Conservation (phyloP, 2,329 filamentous ascomycete genomes). For the Dothideomycetes sp. region DNA sequence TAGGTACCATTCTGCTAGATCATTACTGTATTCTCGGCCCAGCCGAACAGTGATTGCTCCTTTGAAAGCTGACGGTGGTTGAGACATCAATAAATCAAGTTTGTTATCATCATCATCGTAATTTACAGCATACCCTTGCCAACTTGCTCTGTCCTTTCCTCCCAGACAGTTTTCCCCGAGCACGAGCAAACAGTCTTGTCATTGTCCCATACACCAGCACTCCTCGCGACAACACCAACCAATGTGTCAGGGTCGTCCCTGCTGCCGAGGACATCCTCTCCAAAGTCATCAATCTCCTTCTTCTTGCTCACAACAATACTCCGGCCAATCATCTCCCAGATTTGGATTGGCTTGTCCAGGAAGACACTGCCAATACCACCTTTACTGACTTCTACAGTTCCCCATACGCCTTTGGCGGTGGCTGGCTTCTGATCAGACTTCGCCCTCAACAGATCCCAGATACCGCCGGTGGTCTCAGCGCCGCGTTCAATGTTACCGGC, state of each 20-base stretch:
- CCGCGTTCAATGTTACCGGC: conserved; percentile 79
- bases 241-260: conserved; percentile 75
- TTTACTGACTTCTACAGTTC: conserved; percentile 62
- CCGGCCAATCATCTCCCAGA: conserved; percentile 94
- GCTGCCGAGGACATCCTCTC: conserved; percentile 20
- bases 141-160: conserved; percentile 85
- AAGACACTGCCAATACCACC: conserved; percentile 71
- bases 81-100: no score
- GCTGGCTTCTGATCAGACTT: conserved; percentile 33
- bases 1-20: no score
- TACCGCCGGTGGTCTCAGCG: conserved; percentile 66
- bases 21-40: no score
- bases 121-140: conserved; percentile 80
- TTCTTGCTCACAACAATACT: conserved; percentile 77
- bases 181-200: conserved; percentile 98
- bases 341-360: conserved; percentile 68
- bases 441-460: conserved; percentile 55
- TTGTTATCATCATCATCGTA: no score
- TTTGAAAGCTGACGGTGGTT: no score
- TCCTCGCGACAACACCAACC: conserved; percentile 87
- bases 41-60: no score
- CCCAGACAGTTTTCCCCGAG: conserved; percentile 95
- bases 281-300: conserved; percentile 37
- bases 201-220: conserved; percentile 97
- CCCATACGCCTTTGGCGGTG: conserved; percentile 54